Conservation (phyloP, 352 stramenopile species). For the Globisporangium megalacanthum region DNA sequence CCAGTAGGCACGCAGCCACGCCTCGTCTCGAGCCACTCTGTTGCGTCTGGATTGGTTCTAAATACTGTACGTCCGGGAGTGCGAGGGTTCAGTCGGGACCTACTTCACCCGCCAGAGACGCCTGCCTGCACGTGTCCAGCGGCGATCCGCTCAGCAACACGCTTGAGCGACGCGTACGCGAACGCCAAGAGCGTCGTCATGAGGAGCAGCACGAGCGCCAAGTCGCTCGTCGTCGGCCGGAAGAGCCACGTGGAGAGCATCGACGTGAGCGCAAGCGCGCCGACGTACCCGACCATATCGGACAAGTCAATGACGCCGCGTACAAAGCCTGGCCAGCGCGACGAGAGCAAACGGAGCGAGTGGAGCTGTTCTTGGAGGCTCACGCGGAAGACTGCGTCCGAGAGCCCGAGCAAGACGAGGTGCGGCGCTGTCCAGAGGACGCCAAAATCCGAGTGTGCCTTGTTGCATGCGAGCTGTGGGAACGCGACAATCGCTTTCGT, state of each 20-base stretch:
- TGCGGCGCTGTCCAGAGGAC: constrained; percentile 56
- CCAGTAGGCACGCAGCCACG: too few relatives aligned
- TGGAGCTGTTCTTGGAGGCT: constrained; percentile 55
- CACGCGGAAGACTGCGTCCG: constrained; percentile 60
- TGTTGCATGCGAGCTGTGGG: constrained; percentile 20
- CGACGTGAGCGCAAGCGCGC: constrained; percentile 43
- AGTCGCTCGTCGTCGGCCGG: constrained; percentile 36
- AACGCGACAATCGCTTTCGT: constrained; percentile 19
- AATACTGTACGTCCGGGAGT: not conserved
- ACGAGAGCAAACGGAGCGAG: constrained; percentile 20
- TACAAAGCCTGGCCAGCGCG: constrained; percentile 36
- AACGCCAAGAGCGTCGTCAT: constrained; percentile 52
- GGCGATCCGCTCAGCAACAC: constrained; percentile 18
- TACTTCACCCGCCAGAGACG: not conserved
- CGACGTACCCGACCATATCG: constrained; percentile 46
- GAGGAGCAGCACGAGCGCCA: constrained; percentile 60
- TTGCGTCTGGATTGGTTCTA: not conserved
- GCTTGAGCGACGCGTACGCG: constrained; percentile 42
- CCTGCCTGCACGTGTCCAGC: constrained; percentile 1
- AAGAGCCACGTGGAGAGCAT: constrained; percentile 64
- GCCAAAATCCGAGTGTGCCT: constrained; percentile 31
- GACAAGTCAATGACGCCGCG: constrained; percentile 43
- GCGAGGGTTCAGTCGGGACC: not conserved
- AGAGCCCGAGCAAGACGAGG: constrained; percentile 41
- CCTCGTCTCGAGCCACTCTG: too few relatives aligned